Percentiles rank a stretch among this genome's conserved stretches.
phyloP scores from a whole-genome alignment of 179 eudicot species.

The Kewa caespitosa region DNA sequence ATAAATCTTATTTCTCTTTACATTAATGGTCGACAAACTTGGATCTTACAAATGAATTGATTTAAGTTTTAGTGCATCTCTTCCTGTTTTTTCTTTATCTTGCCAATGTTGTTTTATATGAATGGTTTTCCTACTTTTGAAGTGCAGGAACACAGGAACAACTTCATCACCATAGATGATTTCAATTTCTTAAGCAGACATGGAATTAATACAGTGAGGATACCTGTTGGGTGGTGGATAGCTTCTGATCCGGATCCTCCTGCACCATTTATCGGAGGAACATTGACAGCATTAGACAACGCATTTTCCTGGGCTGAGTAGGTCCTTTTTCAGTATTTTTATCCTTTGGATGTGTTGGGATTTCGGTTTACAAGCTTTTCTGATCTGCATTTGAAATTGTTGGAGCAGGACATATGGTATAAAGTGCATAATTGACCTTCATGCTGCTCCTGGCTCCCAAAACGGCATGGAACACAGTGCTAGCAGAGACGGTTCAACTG shows the following conservation, averaged over 20 bases:
- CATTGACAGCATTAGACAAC: conserved; percentile 64
- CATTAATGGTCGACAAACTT: no score
- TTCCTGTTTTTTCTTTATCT: neutral
- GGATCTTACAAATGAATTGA: neutral
- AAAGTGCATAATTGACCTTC: conserved; percentile 84
- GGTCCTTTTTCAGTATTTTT: conserved; percentile 23
- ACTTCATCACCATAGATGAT: conserved; percentile 62
- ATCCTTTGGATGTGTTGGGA: neutral
- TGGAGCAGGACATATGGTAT: conserved; percentile 53
- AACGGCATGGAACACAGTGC: conserved; percentile 87
- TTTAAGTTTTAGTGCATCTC: neutral
- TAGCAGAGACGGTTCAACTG: conserved; percentile 69
- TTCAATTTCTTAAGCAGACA: conserved; percentile 55
- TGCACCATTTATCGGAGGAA: conserved; percentile 68
- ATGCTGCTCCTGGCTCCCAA: conserved; percentile 86
- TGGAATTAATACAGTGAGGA: conserved; percentile 83
- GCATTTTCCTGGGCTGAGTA: conserved; percentile 89
- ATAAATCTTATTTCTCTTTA: no score
- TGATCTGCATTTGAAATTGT: conserved; percentile 14
- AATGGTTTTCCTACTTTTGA: conserved; percentile 14
- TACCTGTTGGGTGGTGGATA: conserved; percentile 95
- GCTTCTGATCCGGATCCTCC: conserved; percentile 79
- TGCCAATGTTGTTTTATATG: neutral
- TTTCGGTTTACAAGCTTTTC: neutral
- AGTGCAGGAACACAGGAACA: conserved; percentile 67